Evolutionary conservation across 192 early-diverging fungal species (phyloP).

Genomic region (Entomortierella lignicola): DNA sequence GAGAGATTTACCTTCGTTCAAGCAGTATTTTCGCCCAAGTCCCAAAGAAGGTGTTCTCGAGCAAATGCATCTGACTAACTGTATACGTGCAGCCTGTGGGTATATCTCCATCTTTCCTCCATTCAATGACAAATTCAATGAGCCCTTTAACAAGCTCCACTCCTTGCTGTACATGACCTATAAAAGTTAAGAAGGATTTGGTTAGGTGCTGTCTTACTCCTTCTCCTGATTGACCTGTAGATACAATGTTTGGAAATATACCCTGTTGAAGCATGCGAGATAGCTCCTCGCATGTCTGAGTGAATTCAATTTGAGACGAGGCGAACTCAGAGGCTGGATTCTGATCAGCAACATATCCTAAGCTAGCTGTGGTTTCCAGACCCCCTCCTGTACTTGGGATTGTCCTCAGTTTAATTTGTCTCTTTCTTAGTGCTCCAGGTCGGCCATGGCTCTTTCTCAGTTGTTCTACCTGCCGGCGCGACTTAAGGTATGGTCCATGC

Average conservation of each 20-base stretch:
- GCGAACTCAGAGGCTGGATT: not conserved
- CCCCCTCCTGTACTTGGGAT: constrained; percentile 8
- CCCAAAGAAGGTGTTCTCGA: constrained; percentile 28
- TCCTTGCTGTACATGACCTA: constrained; percentile 34
- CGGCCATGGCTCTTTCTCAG: constrained; percentile 20
- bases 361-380: not conserved
- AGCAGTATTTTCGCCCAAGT: constrained; percentile 33
- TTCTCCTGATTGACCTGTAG: no score
- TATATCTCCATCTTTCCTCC: constrained; percentile 4
- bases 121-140: constrained; percentile 10
- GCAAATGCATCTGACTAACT: constrained; percentile 1
- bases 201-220: no score
- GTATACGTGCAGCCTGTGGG: not conserved
- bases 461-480: constrained; percentile 17
- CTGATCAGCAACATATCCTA: not conserved
- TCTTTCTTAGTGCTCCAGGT: constrained; percentile 13
- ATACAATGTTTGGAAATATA: no score
- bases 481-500: constrained; percentile 35
- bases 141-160: constrained; percentile 6
- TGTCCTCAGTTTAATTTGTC: constrained; percentile 9
- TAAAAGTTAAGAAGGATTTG: no score
- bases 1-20: constrained; percentile 26
- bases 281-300: constrained; percentile 23
- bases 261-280: constrained; percentile 32
- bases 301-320: constrained; percentile 12